These are phyloP conservation scores for Tarenaya hassleriana DNA, from an alignment of 345 rosid species.

Conservation along the genomic window DNA sequence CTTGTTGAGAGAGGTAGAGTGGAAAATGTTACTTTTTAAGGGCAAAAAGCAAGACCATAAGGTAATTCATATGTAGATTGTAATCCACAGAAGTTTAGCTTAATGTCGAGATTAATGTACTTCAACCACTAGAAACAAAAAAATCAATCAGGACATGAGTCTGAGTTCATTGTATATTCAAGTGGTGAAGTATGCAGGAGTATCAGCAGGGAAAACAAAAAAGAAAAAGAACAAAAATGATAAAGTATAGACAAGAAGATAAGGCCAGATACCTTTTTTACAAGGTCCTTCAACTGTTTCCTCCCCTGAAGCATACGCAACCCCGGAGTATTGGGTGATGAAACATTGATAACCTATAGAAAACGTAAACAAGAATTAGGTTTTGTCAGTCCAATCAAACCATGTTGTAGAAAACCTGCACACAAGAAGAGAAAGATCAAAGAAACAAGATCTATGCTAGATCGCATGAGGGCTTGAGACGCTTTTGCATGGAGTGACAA, in stretches of 20 bases:
- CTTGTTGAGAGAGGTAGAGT: constrained; percentile 29
- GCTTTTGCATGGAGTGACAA: background rate
- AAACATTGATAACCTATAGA: constrained; percentile 83
- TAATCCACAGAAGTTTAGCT: no score
- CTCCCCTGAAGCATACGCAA: constrained; percentile 96
- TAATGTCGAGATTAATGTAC: no score
- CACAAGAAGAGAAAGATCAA: no score
- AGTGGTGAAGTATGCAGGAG: no score
- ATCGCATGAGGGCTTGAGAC: background rate
- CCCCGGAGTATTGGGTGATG: constrained; percentile 97
- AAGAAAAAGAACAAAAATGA: background rate
- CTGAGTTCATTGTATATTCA: no score
- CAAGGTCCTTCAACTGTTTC: constrained; percentile 88
- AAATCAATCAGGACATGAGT: no score
- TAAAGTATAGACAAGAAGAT: background rate
- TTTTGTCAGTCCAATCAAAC: background rate
- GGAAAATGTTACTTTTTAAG: constrained; percentile 7
- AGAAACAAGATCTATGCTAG: no score
- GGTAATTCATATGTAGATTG: no score
- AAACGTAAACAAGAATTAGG: constrained; percentile 1
- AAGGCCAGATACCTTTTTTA: constrained; percentile 55
- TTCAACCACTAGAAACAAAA: no score
- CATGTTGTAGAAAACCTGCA: no score
- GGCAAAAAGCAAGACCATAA: no score
- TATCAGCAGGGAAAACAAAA: constrained; percentile 1